Percentiles rank a stretch among this genome's conserved stretches.
These are phyloP conservation scores for Rhodotorula toruloides DNA, from an alignment of 768 basidiomycete genomes.

Conservation along the genomic window DNA sequence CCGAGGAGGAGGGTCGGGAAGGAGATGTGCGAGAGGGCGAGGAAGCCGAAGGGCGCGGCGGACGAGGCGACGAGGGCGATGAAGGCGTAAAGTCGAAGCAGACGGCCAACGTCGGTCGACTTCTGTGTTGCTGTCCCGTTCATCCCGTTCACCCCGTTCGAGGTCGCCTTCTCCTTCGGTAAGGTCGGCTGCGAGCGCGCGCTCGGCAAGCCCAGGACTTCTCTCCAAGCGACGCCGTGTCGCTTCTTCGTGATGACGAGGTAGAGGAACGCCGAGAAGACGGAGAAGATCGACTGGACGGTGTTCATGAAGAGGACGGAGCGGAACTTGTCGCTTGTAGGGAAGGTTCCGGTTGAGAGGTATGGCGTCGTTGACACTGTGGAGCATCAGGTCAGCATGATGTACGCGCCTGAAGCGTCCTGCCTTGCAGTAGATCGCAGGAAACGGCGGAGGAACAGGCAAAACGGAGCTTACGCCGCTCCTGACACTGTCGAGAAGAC, in stretches of 20 bases:
- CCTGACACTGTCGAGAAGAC: constrained; percentile 68
- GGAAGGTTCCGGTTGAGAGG: constrained; percentile 49
- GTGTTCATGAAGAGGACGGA: constrained; percentile 80
- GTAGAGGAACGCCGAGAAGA: constrained; percentile 66
- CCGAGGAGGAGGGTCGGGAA: constrained; percentile 99
- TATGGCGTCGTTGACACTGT: constrained; percentile 41
- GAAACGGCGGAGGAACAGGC: neutral
- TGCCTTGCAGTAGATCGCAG: neutral
- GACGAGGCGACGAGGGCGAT: constrained; percentile 80
- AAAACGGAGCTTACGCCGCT: constrained; percentile 60
- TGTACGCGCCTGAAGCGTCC: neutral
- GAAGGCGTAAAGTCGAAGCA: constrained; percentile 72
- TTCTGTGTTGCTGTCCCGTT: constrained; percentile 24
- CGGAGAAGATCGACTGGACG: constrained; percentile 72
- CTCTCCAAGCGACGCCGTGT: constrained; percentile 3
- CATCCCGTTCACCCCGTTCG: constrained; percentile 41
- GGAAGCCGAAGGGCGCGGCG: constrained; percentile 94
- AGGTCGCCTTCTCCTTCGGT: neutral
- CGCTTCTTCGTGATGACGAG: constrained; percentile 15
- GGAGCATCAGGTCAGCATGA: neutral
- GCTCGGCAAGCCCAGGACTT: constrained; percentile 19
- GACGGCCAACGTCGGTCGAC: constrained; percentile 43
- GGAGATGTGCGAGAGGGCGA: constrained; percentile 87
- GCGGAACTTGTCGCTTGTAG: constrained; percentile 58
- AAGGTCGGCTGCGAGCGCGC: neutral